Percentiles rank a stretch among this genome's conserved stretches.
These are phyloP conservation scores for Neotropicomus parvogracilis DNA, from an alignment of 1,284 basidiomycete species.

Conservation along the genomic window DNA sequence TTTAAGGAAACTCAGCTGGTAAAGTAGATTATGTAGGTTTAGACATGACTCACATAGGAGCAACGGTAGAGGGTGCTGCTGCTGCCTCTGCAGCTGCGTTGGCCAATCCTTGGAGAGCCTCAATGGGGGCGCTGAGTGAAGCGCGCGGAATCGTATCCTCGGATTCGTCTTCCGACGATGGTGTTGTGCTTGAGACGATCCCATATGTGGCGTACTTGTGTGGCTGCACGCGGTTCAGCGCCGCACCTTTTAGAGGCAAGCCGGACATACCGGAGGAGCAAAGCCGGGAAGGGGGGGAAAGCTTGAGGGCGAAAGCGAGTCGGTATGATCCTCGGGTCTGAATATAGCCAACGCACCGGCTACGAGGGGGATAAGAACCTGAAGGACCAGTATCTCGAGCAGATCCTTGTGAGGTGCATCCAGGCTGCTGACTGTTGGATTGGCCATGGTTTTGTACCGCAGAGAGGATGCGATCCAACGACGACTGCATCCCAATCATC, in stretches of 20 bases:
- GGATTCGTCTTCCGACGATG: conserved; percentile 84
- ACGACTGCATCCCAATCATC: conserved; percentile 87
- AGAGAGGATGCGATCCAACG: conserved; percentile 72
- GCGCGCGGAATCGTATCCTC: conserved; percentile 81
- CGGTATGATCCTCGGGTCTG: conserved; percentile 1
- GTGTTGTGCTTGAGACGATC: conserved; percentile 74
- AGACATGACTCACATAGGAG: conserved; percentile 24
- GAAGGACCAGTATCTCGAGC: conserved; percentile 21
- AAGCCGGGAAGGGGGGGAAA: conserved; percentile 88
- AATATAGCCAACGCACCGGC: conserved; percentile 33
- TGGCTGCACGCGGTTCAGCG: conserved; percentile 44
- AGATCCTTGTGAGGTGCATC: conserved; percentile 27
- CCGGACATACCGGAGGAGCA: conserved; percentile 69
- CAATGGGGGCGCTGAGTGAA: conserved; percentile 85
- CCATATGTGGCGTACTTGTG: conserved; percentile 91
- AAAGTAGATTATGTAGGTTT: conserved; percentile 23
- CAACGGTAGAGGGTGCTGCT: conserved; percentile 53
- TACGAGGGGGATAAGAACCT: conserved; percentile 31
- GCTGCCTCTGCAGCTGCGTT: conserved; percentile 93
- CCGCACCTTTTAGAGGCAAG: neutral
- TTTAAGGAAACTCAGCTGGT: conserved; percentile 26
- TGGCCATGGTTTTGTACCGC: conserved; percentile 57
- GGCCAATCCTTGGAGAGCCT: conserved; percentile 87
- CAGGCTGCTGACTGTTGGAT: conserved; percentile 33
- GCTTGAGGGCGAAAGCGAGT: conserved; percentile 19